Base-by-base conservation (phyloP, 75 land plant species). In the Pinus tabuliformis region DNA sequence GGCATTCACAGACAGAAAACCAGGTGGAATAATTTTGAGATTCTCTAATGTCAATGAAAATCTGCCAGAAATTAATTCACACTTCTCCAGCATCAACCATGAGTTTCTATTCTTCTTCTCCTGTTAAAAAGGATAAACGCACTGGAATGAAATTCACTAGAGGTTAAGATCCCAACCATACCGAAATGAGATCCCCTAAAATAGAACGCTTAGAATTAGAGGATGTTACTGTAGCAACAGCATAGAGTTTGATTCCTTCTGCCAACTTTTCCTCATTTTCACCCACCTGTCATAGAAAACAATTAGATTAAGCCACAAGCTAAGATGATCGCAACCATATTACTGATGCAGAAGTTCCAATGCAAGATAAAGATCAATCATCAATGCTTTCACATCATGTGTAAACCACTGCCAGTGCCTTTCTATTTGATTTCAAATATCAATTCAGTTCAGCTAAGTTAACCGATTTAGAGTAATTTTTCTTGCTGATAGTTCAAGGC, bases 231-330 rank as follows among this genome's bases (percentile, higher is more conserved):
- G 92, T 70, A 57, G 83, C 72, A 60, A 95, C 75, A 33, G 98
- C 91, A 86, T 85, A 87, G 45, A 95, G 90, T 73, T 95, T 95
- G 68, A 95, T 95, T 26, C 98, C 95, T 79, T 92, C 93, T 65
- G 95, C 95, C 58, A 95, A 78, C 79, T 95, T 95, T 33, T 95
- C 96, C 14, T 95, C 98, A 9, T 79, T 75, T 36, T 92, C 89
- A 52, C 98, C 98, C 76, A 95, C 98, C 98, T 95, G 77, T 24
- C 59, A 58, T 56, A 30, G 56, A 80, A 58, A 76, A n/a, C 45
- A 61, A 36, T 28, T 56, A 24, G 45, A 9, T 73, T 28, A 5
- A 36, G 22, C 68, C 30, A 45, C 65, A 60, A 36, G 2, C 20
- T 74, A 6, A 11, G 21, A 24, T 64, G 59, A 20, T 64, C 24